Base-by-base conservation (phyloP, 108 stramenopile species). In the Pseudonitzschia delicatissima region DNA sequence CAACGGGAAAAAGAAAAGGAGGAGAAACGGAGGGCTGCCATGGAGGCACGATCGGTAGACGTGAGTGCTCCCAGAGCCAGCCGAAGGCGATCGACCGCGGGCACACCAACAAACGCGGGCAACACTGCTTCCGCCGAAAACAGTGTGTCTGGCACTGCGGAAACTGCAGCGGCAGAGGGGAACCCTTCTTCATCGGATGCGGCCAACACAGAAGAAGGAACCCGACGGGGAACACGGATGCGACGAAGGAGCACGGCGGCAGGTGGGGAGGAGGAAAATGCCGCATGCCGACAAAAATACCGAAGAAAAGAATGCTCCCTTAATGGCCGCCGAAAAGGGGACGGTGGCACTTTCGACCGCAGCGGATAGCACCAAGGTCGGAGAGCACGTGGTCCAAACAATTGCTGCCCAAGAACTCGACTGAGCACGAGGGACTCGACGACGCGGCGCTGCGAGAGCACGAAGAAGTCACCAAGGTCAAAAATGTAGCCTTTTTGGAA, bases 381-480 rank as follows among this genome's bases (percentile, higher is more conserved):
- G 86, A 18, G 78, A 74, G 31, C 83, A 84, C 61, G 53, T 84
- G 8, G 89, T 95, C 0, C 82, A 87, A 26, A 95, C 94, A 11
- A 78, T 95, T 35, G 64, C 90, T 4, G 94, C 91, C 5, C 88
- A 88, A 52, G 90, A 92, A 52, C 84, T 98, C 39, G 96, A 99
- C 71, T n/a, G 98, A 99, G 67, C 98, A 99, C 76, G 96, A 97
- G 80, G 98, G 98, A 5, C 77, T 99, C 63, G 98, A 99, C 71
- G 98, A 97, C 61, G 96, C 90, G 15, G 78, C 84, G 3, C 70
- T 99, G 21, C 83, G 92, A 66, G 98, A 99, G 68, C 96, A 98
- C 79, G 99, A 99, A 77, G 97, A 99, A 69, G 96, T 98, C 25
- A 99, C 99, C 34, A 99, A 98, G 67, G 92, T 96, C 2, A 96